Evolutionary conservation across 2,329 filamentous ascomycete genomes (phyloP).

Genomic region (Cryphonectria naterciae): DNA sequence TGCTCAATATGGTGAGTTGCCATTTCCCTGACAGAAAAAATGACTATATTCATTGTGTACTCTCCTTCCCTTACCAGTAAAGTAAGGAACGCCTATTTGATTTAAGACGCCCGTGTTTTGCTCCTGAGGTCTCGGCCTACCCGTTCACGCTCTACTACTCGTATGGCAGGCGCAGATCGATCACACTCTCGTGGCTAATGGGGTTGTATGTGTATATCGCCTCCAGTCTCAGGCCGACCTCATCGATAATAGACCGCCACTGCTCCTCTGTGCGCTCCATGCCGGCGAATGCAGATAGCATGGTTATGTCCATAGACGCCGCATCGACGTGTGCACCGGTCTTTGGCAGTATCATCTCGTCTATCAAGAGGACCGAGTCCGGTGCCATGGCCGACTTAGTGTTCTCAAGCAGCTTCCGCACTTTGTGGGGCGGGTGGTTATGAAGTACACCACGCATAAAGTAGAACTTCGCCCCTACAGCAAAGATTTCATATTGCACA

Average conservation of each 20-base stretch:
- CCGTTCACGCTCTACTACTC: too few relatives aligned
- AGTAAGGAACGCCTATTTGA: too few relatives aligned
- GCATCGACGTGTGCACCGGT: slow-evolving; percentile 24
- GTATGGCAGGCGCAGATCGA: slow-evolving; percentile 2
- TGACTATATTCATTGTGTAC: too few relatives aligned
- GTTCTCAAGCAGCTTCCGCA: slow-evolving; percentile 24
- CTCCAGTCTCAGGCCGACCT: not conserved
- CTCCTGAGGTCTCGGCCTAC: too few relatives aligned
- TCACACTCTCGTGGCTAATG: not conserved
- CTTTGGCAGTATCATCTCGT: slow-evolving; percentile 30
- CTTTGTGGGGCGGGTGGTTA: slow-evolving; percentile 31
- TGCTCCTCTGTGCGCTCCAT: slow-evolving; percentile 31
- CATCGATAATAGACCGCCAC: slow-evolving; percentile 16
- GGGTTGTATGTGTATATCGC: not conserved
- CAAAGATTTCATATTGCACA: too few relatives aligned
- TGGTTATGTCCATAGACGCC: slow-evolving; percentile 29
- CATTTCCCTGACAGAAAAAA: too few relatives aligned
- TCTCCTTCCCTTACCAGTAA: too few relatives aligned
- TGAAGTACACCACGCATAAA: slow-evolving; percentile 29
- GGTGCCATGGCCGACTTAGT: slow-evolving; percentile 30
- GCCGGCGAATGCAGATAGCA: slow-evolving; percentile 31
- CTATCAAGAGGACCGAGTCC: slow-evolving; percentile 29
- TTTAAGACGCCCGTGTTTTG: too few relatives aligned
- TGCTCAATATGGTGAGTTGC: too few relatives aligned
- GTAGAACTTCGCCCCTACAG: slow-evolving; percentile 28